Evolutionary conservation across 352 stramenopile species (phyloP), one percentile per base, ranked within the genome.

Genomic region (Phytophthora ohioensis): DNA sequence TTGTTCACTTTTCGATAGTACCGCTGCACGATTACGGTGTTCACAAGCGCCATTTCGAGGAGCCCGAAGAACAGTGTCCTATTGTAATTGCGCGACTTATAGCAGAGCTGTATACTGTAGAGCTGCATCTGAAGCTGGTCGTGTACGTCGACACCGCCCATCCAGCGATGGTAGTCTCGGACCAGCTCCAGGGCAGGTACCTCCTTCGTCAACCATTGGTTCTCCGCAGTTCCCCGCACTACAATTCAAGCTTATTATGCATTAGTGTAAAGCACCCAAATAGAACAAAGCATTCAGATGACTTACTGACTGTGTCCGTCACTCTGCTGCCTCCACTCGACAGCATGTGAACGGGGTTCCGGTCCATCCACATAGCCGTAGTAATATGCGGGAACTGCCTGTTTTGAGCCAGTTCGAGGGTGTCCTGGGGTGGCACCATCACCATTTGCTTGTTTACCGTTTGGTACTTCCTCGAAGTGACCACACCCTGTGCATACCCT

Each of bases 311-410:
- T 12, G 62, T 69, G n/a, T 7, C 35, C 4, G 15, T 11, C 15
- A 32, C 3, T 10, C 43, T 17, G n/a, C 52, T 64, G 2, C 53
- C 53, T 38, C 52, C 52, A 12, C 17, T 58, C 0, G 52, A 53
- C 4, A 64, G 31, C 15, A 64, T 46, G 30, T 64, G 62, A 5
- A 69, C 62, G 1, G 53, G 34, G 9, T 58, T 64, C 1, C 35
- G 62, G 39, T 69, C 62, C 62, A 69, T 64, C 53, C 43, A 64
- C 52, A 69, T 64, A 2, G 17, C 42, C 0, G 45, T 45, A 0
- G 53, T 43, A 13, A 43, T 15, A 9, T 43, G 38, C 7, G 38
- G 38, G 15, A 43, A 17, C 10, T 43, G 38, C 38, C 15, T 17
- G 7, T 43, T 43, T 43, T 43, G 10, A 11, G 38, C 38, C 10